Percentiles rank a stretch among this genome's conserved stretches.
phyloP scores from a whole-genome alignment of 768 basidiomycete species.

The Kondoa subrosea region DNA sequence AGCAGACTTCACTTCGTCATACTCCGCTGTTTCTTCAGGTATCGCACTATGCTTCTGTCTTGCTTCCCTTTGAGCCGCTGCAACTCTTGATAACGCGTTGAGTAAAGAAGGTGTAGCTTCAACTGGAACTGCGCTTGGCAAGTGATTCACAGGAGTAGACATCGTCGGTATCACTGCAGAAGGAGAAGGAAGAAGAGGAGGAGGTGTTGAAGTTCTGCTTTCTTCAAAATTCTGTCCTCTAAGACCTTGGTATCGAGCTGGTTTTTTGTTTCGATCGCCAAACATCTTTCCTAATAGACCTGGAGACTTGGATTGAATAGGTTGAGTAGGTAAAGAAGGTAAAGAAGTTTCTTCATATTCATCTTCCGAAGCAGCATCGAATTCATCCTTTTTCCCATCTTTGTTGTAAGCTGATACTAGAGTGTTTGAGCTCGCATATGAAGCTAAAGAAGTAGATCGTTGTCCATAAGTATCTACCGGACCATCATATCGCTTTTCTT shows the following conservation, averaged over 20 bases:
- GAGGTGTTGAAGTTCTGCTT: no score
- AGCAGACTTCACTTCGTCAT: background rate
- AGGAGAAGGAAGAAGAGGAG: background rate
- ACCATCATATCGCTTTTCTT: background rate
- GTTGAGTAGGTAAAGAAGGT: no score
- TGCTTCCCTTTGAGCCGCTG: slow-evolving; percentile 16
- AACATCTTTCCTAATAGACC: background rate
- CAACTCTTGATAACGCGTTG: slow-evolving; percentile 17
- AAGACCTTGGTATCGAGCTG: background rate
- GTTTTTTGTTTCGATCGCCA: background rate
- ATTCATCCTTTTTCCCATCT: no score
- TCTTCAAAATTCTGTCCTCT: background rate
- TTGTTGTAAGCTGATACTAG: no score
- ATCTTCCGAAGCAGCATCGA: no score
- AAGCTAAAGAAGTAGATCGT: no score
- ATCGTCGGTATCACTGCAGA: background rate
- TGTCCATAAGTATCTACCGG: background rate
- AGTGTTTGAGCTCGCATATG: no score
- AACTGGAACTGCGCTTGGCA: slow-evolving; percentile 8
- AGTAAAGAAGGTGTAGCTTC: slow-evolving; percentile 19
- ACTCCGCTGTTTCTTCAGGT: background rate
- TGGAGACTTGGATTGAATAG: no score
- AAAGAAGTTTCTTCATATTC: no score
- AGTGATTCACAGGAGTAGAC: background rate
- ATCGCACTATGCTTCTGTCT: background rate